phyloP scores from a whole-genome alignment of 257 asterid genomes.

The Sherardia arvensis region DNA sequence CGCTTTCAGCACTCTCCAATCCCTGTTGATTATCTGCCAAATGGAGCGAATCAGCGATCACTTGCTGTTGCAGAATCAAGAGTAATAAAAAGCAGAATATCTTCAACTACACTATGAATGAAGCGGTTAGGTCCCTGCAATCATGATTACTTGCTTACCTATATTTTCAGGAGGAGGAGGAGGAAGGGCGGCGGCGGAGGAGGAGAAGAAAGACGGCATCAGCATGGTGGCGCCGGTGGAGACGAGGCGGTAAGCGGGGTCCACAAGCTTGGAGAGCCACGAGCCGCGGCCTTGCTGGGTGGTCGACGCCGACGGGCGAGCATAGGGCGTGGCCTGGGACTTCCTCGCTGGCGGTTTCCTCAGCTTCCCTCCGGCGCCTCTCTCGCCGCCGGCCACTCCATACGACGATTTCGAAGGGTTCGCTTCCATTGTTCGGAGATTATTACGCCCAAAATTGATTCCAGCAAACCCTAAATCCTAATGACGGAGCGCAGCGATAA shows the following conservation, averaged over 20 bases:
- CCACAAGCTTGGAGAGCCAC: constrained; percentile 36
- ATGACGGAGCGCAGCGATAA: background rate
- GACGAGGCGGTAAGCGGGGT: constrained; percentile 39
- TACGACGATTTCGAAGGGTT: constrained; percentile 18
- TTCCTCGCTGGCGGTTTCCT: constrained; percentile 18
- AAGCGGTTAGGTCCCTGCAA: no score
- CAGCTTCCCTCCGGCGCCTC: constrained; percentile 42
- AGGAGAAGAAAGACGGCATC: constrained; percentile 26
- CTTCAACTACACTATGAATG: background rate
- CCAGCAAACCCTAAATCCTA: background rate
- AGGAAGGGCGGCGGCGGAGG: constrained; percentile 16
- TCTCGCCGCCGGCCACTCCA: constrained; percentile 8
- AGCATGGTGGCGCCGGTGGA: constrained; percentile 28
- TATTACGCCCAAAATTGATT: background rate
- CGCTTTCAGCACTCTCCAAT: constrained; percentile 15
- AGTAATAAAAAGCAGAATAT: background rate
- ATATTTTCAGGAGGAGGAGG: constrained; percentile 4
- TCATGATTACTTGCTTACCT: no score
- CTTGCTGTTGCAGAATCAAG: background rate
- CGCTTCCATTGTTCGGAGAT: constrained; percentile 12
- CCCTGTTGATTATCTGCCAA: constrained; percentile 15
- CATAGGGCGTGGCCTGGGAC: constrained; percentile 28
- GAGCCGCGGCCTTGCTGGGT: constrained; percentile 8
- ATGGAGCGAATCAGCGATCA: background rate
- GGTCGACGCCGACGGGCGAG: constrained; percentile 20